Base-by-base conservation (phyloP, 176 grass and related monocot species). In the Triticum turgidum region DNA sequence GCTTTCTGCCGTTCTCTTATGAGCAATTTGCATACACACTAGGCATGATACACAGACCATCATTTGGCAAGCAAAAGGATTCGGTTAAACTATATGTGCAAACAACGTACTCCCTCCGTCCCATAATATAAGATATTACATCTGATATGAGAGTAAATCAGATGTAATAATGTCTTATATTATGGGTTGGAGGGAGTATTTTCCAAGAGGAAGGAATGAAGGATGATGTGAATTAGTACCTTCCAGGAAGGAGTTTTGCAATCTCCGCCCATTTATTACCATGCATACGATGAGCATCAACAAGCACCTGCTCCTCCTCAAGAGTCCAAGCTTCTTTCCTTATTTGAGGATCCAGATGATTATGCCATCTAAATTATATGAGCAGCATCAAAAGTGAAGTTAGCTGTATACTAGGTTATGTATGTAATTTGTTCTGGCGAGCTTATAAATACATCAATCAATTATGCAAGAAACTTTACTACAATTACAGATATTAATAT, bases 181-280 rank as follows among this genome's bases (percentile, higher is more conserved):
- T 35, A 35, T 35, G 34, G 34, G 34, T 3, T 35, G 34, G 34
- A 35, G 34, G 34, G 34, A 35, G 65, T 65, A 39, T 52, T 58
- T 80, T 88, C 27, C 30, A 71, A 67, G 73, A 83, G 41, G 69
- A 71, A 64, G 39, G 58, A 79, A 86, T 45, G 54, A 71, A 69
- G 61, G 76, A 79, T 86, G 44, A 12, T 87, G 58, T 51, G 45
- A 69, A 83, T 76, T 87, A 68, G 25, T 91, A 99, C 94, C 97
- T 95, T 89, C 97, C 97, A 91, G 97, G 92, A 77, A 99, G 89
- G 81, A 92, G 82, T 78, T 96, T 99, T 41, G 97, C 89, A 76
- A 99, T 99, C 83, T 94, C 97, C 64, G 97, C 92, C 97, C 97
- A 99, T 93, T 94, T 99, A 80, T 99, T 99, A 58, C 97, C 97